A percentile compares a stretch with the other conserved stretches of the same genome.
Conservation (phyloP, 2,329 filamentous ascomycete genomes). For the Trichoderma koningii region DNA sequence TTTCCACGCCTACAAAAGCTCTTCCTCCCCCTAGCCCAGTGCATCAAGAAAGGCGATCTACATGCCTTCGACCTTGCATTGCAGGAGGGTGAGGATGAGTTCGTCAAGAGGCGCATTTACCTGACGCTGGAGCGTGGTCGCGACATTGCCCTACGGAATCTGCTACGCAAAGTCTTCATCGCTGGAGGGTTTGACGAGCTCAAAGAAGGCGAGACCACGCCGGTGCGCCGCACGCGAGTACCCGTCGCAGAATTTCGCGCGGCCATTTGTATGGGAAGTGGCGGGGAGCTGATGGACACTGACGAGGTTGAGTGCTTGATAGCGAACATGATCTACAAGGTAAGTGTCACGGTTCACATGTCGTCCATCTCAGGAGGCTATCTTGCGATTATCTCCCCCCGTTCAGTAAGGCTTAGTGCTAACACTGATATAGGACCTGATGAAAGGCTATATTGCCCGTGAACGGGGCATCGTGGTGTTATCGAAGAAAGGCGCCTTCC, state of each 20-base stretch:
- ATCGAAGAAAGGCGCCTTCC: constrained; percentile 91
- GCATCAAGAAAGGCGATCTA: constrained; percentile 82
- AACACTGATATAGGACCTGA: constrained; percentile 66
- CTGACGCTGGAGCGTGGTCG: constrained; percentile 89
- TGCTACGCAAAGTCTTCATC: constrained; percentile 88
- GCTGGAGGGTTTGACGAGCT: constrained; percentile 77
- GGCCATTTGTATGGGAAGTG: constrained; percentile 74
- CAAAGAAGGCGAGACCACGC: constrained; percentile 66
- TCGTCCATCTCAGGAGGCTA: not conserved
- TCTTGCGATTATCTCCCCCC: not conserved
- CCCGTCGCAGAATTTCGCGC: constrained; percentile 82
- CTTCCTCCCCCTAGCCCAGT: constrained; percentile 74
- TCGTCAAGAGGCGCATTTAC: constrained; percentile 91
- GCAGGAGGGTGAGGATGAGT: constrained; percentile 81
- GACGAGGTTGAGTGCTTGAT: constrained; percentile 96
- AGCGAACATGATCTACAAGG: constrained; percentile 98
- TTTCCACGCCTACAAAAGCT: constrained; percentile 76
- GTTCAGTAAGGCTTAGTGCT: constrained; percentile 34
- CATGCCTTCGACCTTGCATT: constrained; percentile 82
- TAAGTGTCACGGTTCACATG: constrained; percentile 44
- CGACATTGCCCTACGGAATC: constrained; percentile 87
- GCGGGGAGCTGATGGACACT: constrained; percentile 67
- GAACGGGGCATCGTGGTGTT: constrained; percentile 88
- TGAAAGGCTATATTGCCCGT: constrained; percentile 97
- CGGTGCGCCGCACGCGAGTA: constrained; percentile 73